A percentile compares a stretch with the other conserved stretches of the same genome.
Conservation (phyloP, 352 stramenopile species). For the Pythium periplocum region DNA sequence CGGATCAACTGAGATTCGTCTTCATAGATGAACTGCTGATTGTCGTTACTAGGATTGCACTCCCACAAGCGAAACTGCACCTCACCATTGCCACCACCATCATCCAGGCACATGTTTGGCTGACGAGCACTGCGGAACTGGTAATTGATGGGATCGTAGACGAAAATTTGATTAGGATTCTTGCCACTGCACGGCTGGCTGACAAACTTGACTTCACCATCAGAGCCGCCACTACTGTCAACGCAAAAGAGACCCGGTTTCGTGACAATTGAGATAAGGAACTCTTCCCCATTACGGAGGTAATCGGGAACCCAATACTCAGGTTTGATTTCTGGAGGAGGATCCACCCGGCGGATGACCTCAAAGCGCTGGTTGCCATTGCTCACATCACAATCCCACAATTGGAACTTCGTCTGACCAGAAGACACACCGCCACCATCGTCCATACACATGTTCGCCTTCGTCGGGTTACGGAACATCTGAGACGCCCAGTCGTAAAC, state of each 20-base stretch:
- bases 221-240: too few relatives aligned
- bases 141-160: slow-evolving; percentile 21
- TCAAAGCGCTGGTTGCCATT: neutral
- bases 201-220: too few relatives aligned
- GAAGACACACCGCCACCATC: slow-evolving; percentile 11
- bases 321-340: too few relatives aligned
- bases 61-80: slow-evolving; percentile 14
- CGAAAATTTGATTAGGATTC: slow-evolving; percentile 20
- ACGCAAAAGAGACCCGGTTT: too few relatives aligned
- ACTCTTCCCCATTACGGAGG: neutral
- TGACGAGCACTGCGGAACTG: slow-evolving; percentile 24
- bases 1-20: slow-evolving; percentile 1
- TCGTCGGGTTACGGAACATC: slow-evolving; percentile 21
- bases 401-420: slow-evolving; percentile 1
- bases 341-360: too few relatives aligned
- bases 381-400: neutral
- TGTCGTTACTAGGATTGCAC: slow-evolving; percentile 16
- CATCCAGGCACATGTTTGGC: slow-evolving; percentile 27
- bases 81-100: slow-evolving; percentile 14
- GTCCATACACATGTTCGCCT: slow-evolving; percentile 23
- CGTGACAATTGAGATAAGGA: slow-evolving; percentile 2
- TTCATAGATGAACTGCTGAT: slow-evolving; percentile 26
- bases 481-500: slow-evolving; percentile 16
- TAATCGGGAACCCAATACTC: neutral
- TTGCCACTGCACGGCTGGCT: slow-evolving; percentile 11